Conservation (phyloP, 495 filamentous ascomycete species). For the Talaromyces ruber region DNA sequence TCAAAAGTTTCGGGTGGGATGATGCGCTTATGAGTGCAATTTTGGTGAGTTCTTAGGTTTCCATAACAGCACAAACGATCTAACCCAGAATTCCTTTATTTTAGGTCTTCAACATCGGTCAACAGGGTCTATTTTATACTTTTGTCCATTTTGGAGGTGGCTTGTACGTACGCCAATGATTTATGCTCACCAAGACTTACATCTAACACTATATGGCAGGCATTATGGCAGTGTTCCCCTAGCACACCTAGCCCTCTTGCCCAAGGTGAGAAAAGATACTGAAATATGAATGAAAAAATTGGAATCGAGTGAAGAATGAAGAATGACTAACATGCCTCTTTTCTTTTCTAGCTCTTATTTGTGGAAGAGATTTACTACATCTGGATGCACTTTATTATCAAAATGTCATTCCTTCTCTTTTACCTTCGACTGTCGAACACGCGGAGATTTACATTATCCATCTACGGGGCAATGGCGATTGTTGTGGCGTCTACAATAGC, state of each 20-base stretch:
- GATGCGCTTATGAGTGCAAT: neutral
- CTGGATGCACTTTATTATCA: slow-evolving; percentile 16
- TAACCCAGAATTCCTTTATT: neutral
- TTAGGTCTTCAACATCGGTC: neutral
- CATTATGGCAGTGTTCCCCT: neutral
- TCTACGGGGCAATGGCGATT: neutral
- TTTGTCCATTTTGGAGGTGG: neutral
- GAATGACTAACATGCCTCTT: neutral
- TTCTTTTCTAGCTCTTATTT: neutral
- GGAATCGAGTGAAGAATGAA: neutral
- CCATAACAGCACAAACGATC: no score
- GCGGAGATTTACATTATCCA: neutral
- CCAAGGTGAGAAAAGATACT: neutral
- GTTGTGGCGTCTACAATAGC: neutral
- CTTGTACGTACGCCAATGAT: neutral
- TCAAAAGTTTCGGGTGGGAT: neutral
- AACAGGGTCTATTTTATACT: neutral
- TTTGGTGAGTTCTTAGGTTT: neutral
- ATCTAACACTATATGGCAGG: neutral
- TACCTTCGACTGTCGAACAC: slow-evolving; percentile 26
- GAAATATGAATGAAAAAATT: neutral
- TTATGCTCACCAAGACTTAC: neutral
- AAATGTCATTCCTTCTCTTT: slow-evolving; percentile 25
- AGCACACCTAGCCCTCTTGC: neutral
- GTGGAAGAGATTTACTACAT: slow-evolving; percentile 15